phyloP scores from a whole-genome alignment of 2,329 filamentous ascomycete species.

The Botrytis fabae region DNA sequence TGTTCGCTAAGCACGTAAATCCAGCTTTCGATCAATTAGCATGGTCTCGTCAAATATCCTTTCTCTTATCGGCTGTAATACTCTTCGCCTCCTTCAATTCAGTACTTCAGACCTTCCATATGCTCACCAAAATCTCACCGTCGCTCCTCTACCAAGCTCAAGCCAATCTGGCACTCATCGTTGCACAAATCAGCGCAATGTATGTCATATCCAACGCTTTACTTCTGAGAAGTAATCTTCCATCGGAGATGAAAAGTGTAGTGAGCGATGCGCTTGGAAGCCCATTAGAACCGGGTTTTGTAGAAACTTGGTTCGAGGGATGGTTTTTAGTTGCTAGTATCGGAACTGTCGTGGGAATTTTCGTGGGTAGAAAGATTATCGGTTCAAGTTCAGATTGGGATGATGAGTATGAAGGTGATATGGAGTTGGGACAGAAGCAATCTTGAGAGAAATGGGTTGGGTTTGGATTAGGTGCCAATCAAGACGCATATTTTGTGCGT shows the following conservation, averaged over 20 bases:
- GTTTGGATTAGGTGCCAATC: background rate
- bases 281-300: constrained; percentile 67
- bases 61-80: constrained; percentile 79
- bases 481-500: background rate
- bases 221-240: constrained; percentile 75
- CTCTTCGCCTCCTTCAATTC: constrained; percentile 78
- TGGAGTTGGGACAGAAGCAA: constrained; percentile 71
- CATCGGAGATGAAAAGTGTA: constrained; percentile 72
- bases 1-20: constrained; percentile 82
- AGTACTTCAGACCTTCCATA: constrained; percentile 79
- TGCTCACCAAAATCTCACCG: constrained; percentile 78
- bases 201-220: constrained; percentile 83
- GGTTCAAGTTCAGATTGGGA: constrained; percentile 56
- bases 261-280: constrained; percentile 77
- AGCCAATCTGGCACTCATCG: constrained; percentile 75
- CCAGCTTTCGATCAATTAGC: constrained; percentile 77
- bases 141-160: constrained; percentile 67
- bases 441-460: constrained; percentile 46
- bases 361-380: constrained; percentile 65
- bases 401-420: constrained; percentile 49
- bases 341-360: constrained; percentile 69
- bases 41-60: constrained; percentile 84
- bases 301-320: constrained; percentile 83
- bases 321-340: constrained; percentile 75
- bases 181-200: constrained; percentile 78